phyloP scores from a whole-genome alignment of 768 basidiomycete species.

The Candolleomyces aberdarensis region DNA sequence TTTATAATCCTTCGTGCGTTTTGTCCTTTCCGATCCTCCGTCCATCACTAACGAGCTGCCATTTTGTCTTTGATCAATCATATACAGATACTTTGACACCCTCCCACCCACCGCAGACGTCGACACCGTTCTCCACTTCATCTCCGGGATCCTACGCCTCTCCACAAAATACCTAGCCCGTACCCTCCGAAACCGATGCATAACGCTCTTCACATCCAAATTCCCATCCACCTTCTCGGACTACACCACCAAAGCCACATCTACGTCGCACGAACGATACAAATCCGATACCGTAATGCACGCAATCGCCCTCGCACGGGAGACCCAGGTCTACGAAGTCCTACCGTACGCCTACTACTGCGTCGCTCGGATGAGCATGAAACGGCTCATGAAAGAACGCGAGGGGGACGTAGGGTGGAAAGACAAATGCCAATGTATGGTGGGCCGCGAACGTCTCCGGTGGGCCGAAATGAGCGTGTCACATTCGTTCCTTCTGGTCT shows the following conservation, averaged over 20 bases:
- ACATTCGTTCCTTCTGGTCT: constrained; percentile 40
- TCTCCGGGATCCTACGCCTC: constrained; percentile 57
- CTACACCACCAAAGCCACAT: constrained; percentile 27
- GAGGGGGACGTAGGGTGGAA: constrained; percentile 36
- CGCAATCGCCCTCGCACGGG: constrained; percentile 40
- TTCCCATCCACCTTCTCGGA: constrained; percentile 38
- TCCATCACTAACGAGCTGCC: neutral
- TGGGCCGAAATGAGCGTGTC: constrained; percentile 40
- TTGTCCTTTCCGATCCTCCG: constrained; percentile 10
- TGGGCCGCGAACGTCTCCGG: constrained; percentile 39
- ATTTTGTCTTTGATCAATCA: neutral
- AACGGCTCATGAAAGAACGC: constrained; percentile 34
- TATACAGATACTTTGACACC: constrained; percentile 30
- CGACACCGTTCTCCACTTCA: constrained; percentile 41
- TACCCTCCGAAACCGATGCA: constrained; percentile 50
- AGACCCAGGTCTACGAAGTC: constrained; percentile 34
- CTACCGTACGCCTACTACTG: constrained; percentile 52
- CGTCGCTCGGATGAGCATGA: constrained; percentile 38
- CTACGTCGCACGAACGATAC: constrained; percentile 23
- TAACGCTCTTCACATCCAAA: constrained; percentile 40
- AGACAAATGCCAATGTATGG: constrained; percentile 35
- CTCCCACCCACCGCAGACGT: constrained; percentile 33
- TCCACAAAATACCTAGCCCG: constrained; percentile 59
- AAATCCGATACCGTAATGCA: constrained; percentile 41
- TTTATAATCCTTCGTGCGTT: constrained; percentile 48